A percentile compares a stretch with the other conserved stretches of the same genome.
Conservation (phyloP, 257 asterid species). For the Apocynum venetum region DNA sequence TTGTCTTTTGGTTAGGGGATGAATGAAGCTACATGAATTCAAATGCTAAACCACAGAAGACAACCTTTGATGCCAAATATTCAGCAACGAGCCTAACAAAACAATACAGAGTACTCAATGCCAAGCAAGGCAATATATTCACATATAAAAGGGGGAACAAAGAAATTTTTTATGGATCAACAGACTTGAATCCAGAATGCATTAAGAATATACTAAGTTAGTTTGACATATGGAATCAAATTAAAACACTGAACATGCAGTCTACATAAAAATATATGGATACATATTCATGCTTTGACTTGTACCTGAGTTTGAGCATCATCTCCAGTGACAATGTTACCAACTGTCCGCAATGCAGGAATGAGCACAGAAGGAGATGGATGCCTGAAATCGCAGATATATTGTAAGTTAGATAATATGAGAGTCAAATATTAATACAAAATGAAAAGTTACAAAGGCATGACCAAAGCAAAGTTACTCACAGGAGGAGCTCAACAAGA, state of each 20-base stretch:
- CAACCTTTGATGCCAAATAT: background rate
- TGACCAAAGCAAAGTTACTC: slow-evolving; percentile 27
- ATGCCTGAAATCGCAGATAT: slow-evolving; percentile 46
- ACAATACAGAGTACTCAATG: background rate
- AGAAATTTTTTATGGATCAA: too few species aligned
- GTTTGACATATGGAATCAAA: background rate
- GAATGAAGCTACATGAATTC: background rate
- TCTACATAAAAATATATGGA: background rate
- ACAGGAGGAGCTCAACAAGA: slow-evolving; percentile 85
- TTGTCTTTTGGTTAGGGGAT: background rate
- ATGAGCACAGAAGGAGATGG: slow-evolving; percentile 91
- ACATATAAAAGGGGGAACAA: too few species aligned
- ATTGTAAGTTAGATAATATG: background rate
- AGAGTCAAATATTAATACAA: slow-evolving; percentile 3
- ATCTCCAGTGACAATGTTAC: slow-evolving; percentile 93
- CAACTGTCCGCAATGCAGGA: slow-evolving; percentile 94
- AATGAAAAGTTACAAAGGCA: slow-evolving; percentile 3
- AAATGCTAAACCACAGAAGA: background rate
- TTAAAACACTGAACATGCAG: background rate
- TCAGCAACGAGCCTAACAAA: background rate
- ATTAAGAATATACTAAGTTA: background rate
- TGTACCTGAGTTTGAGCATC: slow-evolving; percentile 83
- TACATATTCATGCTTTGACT: background rate
- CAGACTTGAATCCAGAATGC: slow-evolving; percentile 1
- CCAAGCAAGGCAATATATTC: background rate